Evolutionary conservation across 176 grass and related monocot species (phyloP).

Genomic region (Triticum monococcum): DNA sequence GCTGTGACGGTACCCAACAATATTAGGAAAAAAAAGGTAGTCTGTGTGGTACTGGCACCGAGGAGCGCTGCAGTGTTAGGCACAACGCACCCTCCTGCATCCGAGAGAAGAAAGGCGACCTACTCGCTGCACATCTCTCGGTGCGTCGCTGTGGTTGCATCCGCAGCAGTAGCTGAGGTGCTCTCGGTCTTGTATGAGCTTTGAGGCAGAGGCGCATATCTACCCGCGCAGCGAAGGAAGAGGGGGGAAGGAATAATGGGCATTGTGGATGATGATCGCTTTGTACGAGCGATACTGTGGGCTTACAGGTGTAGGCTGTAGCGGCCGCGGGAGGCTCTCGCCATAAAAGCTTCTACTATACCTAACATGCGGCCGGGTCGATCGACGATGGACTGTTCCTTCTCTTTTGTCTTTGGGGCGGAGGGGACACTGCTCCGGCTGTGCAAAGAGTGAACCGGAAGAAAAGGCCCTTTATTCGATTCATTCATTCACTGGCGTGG

Average conservation of each 20-base stretch:
- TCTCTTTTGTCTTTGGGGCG: background rate
- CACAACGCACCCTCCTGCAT: background rate
- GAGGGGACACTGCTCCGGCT: background rate
- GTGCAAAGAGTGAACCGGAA: background rate
- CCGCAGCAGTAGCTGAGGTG: conserved; percentile 2
- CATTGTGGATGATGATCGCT: conserved; percentile 6
- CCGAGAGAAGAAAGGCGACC: background rate
- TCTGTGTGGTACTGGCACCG: background rate
- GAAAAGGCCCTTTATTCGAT: background rate
- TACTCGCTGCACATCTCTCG: background rate
- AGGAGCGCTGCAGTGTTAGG: conserved; percentile 1
- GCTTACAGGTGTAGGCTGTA: conserved; percentile 26
- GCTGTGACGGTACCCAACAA: background rate
- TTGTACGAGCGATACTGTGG: conserved; percentile 21
- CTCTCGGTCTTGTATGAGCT: background rate
- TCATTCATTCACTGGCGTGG: background rate
- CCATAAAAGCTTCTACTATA: conserved; percentile 22
- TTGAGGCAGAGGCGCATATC: background rate
- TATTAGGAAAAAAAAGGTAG: background rate
- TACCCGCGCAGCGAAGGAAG: background rate
- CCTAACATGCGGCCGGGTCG: background rate
- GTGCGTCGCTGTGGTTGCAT: background rate
- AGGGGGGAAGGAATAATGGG: background rate
- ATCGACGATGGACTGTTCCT: background rate
- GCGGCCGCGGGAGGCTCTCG: background rate